Percentiles rank a stretch among this genome's conserved stretches.
Evolutionary conservation across 345 rosid species (phyloP).

Genomic region (Eucalyptus viminalis): DNA sequence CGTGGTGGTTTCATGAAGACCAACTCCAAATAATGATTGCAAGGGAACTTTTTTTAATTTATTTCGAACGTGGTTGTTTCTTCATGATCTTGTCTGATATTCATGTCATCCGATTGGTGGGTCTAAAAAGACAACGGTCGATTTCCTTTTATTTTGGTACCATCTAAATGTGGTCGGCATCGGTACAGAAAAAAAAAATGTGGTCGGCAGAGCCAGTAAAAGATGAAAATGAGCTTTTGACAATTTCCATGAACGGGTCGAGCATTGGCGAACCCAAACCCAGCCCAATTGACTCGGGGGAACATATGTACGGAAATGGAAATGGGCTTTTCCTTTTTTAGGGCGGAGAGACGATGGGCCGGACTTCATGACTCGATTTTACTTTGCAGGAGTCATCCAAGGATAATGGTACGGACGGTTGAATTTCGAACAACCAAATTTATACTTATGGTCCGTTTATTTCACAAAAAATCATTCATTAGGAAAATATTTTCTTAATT

Average conservation of each 20-base stretch:
- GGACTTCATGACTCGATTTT: background rate
- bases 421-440: background rate
- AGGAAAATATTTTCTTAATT: background rate
- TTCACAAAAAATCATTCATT: background rate
- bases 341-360: background rate
- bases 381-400: background rate
- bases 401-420: background rate
- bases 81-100: background rate
- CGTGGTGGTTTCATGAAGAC: background rate
- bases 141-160: background rate
- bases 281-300: background rate
- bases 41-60: too few species aligned
- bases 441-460: background rate
- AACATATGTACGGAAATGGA: background rate
- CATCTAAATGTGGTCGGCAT: background rate
- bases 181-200: background rate
- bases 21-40: too few species aligned
- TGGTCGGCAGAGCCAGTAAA: background rate
- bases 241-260: background rate
- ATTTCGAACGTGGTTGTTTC: too few species aligned
- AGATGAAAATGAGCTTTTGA: background rate
- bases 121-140: background rate
- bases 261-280: background rate
- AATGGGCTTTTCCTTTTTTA: background rate
- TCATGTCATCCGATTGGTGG: background rate